Base-by-base conservation (phyloP, 306 rosid species). In the Morella rubra region DNA sequence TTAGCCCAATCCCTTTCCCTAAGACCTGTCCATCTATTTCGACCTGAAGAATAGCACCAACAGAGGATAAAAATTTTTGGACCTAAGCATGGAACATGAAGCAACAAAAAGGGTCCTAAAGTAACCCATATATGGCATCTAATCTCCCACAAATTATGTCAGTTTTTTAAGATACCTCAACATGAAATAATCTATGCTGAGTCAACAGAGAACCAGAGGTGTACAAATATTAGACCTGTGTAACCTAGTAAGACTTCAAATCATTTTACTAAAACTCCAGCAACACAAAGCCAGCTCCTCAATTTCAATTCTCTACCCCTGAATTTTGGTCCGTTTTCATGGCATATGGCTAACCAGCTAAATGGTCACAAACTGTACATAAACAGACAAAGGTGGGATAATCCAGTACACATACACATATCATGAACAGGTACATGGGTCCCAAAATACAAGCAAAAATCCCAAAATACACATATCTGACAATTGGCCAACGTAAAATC, bases 11-110 rank as follows among this genome's bases (percentile, higher is more conserved):
- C 77, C 98, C 98, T 78, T 84, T 91, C 70, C 97, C 98, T 64
- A 86, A 73, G 53, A 93, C 82, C 76, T 86, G 93, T 46, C 98
- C 98, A 46, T 89, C 98, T 84, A 93, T 81, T 86, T 93, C 98
- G 5, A 91, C 98, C 98, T 93, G 68, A 50, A 81, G 67, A 77
- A 76, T 18, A 41, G 20, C 52, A 80, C 19, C 53, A 4, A 78
- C 14, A 47, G 10, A 46, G 58, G 69, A 18, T 1, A 68, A 8
- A 49, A 15, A 19, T 5, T 40, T 22, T 65, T 24, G 72, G 37
- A 64, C 49, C 6, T 7, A 32, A 54, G 46, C 50, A 44, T 2
- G 18, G 68, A 58, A 62, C 46, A 32, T 8, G 16, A 64, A 58
- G 10, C 16, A 10, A 41, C 47, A 7, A 44, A 40, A 11, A n/a